Evolutionary conservation across 352 stramenopile species (phyloP).

Genomic region (Globisporangium mamillatum): DNA sequence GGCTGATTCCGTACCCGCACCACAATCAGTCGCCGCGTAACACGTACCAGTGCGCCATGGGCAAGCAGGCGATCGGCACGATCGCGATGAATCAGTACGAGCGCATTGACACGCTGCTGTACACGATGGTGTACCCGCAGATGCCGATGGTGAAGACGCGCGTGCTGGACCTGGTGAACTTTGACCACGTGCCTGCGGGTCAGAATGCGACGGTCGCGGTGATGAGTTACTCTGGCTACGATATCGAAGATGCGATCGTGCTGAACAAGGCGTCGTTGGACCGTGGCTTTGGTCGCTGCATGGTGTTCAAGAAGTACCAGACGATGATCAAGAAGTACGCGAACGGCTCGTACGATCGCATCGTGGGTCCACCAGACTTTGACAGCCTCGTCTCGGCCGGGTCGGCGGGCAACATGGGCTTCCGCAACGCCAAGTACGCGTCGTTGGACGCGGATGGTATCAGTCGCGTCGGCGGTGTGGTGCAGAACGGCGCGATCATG

Average conservation of each 20-base stretch:
- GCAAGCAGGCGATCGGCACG: conserved; percentile 99
- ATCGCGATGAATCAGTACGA: conserved; percentile 99
- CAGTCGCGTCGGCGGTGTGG: conserved; percentile 72
- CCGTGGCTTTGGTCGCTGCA: conserved; percentile 98
- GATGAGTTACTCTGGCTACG: conserved; percentile 99
- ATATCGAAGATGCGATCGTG: conserved; percentile 99
- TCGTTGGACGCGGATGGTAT: conserved; percentile 98
- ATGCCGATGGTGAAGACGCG: conserved; percentile 99
- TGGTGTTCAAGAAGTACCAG: conserved; percentile 98
- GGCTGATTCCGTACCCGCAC: conserved; percentile 98
- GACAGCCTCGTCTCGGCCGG: conserved; percentile 63
- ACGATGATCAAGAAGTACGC: conserved; percentile 97
- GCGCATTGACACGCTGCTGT: conserved; percentile 98
- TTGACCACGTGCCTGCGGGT: conserved; percentile 97
- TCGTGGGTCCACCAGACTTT: conserved; percentile 90
- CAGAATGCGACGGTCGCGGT: conserved; percentile 99
- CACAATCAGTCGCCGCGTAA: conserved; percentile 99
- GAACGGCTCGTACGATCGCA: conserved; percentile 95
- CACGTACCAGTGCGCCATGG: conserved; percentile 99
- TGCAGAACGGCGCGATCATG: conserved; percentile 95
- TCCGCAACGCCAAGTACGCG: conserved; percentile 89
- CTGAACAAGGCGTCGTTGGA: conserved; percentile 98
- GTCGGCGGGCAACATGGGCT: conserved; percentile 42
- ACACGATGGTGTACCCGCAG: conserved; percentile 99
- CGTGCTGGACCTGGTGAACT: conserved; percentile 98